Conservation (phyloP, 2,329 filamentous ascomycete species). For the Aspergillus sclerotialis region DNA sequence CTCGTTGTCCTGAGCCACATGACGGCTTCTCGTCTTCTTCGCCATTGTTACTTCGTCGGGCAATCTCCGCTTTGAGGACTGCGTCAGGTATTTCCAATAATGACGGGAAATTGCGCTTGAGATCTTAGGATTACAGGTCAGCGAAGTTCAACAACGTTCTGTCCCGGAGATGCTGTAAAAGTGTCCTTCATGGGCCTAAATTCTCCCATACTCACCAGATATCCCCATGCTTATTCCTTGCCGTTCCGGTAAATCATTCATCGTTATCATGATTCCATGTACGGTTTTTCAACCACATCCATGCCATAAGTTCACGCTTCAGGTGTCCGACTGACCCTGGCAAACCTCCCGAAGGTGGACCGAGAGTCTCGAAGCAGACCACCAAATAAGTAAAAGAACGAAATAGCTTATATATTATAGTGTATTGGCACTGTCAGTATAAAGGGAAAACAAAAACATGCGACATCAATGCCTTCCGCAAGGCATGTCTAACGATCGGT, state of each 20-base stretch:
- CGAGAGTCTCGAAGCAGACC: too few relatives aligned
- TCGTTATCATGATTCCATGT: constrained; percentile 3
- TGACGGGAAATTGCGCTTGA: constrained; percentile 12
- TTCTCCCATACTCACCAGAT: constrained; percentile 5
- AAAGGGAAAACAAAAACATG: too few relatives aligned
- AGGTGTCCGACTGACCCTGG: too few relatives aligned
- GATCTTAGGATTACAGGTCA: constrained; percentile 8
- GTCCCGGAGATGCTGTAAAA: too few relatives aligned
- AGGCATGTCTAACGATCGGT: too few relatives aligned
- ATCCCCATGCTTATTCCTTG: constrained; percentile 2
- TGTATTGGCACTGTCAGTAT: too few relatives aligned
- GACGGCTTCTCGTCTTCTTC: constrained; percentile 16
- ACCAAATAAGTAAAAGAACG: too few relatives aligned
- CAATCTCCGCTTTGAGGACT: constrained; percentile 26
- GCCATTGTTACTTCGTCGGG: constrained; percentile 15
- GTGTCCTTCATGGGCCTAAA: neutral
- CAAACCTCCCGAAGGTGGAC: too few relatives aligned
- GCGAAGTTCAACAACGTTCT: neutral
- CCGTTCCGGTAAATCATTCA: constrained; percentile 4
- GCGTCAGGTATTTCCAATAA: constrained; percentile 27
- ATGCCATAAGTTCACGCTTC: constrained; percentile 6
- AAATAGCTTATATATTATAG: too few relatives aligned
- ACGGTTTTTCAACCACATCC: constrained; percentile 3
- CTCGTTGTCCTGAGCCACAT: constrained; percentile 30
- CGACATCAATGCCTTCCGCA: too few relatives aligned